Conservation (phyloP, 2,329 filamentous ascomycete genomes). For the Kalmusia sp. region DNA sequence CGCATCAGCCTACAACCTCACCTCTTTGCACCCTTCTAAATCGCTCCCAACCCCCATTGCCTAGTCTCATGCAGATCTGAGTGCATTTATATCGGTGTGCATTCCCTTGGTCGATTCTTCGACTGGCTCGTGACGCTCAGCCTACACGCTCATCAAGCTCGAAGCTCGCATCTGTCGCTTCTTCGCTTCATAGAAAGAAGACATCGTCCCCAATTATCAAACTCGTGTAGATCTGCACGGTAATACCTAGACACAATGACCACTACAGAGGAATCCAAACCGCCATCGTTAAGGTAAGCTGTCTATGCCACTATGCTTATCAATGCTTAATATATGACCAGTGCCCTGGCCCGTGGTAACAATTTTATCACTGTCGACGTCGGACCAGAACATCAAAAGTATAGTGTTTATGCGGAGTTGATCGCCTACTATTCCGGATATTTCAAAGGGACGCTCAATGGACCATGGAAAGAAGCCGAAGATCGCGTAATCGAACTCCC, state of each 20-base stretch:
- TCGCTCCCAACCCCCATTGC: too few relatives aligned
- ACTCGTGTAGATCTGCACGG: not conserved
- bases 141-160: too few relatives aligned
- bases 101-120: too few relatives aligned
- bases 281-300: conserved; percentile 5
- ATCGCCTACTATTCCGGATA: conserved; percentile 14
- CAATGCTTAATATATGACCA: not conserved
- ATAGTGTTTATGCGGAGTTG: conserved; percentile 3
- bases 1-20: too few relatives aligned
- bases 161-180: too few relatives aligned
- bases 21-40: too few relatives aligned
- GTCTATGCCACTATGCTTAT: not conserved
- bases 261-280: not conserved
- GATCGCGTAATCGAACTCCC: conserved; percentile 12
- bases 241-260: not conserved
- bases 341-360: conserved; percentile 2
- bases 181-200: not conserved
- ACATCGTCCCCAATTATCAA: not conserved
- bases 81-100: too few relatives aligned
- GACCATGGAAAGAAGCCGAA: conserved; percentile 15
- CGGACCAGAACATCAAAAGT: not conserved
- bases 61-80: too few relatives aligned
- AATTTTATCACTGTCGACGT: not conserved
- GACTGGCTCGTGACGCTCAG: too few relatives aligned
- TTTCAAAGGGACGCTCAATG: conserved; percentile 10